Conservation (phyloP, 495 filamentous ascomycete species). For the Penicillium ucsense region DNA sequence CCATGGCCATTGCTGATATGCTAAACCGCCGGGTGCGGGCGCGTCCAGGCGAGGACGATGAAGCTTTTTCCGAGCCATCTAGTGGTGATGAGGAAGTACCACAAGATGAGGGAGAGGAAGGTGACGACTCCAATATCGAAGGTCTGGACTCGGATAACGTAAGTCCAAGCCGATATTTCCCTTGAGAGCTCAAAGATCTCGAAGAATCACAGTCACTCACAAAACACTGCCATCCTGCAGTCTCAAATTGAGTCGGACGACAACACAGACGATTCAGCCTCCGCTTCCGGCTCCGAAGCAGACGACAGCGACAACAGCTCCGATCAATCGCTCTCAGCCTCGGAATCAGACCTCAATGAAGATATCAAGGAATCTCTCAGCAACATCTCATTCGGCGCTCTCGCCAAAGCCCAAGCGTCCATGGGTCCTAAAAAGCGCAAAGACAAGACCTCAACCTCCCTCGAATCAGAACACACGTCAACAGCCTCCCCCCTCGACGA, state of each 20-base stretch:
- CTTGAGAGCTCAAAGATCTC: background rate
- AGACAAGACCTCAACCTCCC: constrained; percentile 16
- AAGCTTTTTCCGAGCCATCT: constrained; percentile 25
- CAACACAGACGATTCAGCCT: constrained; percentile 2
- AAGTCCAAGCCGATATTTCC: background rate
- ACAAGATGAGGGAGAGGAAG: constrained; percentile 20
- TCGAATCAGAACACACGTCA: constrained; percentile 1
- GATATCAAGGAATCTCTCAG: constrained; percentile 32
- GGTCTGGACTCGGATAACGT: constrained; percentile 23
- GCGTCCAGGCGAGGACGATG: constrained; percentile 46
- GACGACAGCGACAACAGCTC: constrained; percentile 13
- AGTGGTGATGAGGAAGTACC: constrained; percentile 13
- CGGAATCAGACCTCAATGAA: constrained; percentile 17
- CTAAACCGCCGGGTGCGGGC: constrained; percentile 53
- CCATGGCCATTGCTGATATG: constrained; percentile 38
- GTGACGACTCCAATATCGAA: constrained; percentile 21
- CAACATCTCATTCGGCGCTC: constrained; percentile 72
- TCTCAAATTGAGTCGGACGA: constrained; percentile 1
- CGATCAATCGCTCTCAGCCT: constrained; percentile 12
- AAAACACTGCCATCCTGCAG: background rate
- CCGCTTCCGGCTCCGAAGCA: background rate
- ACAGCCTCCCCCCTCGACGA: constrained; percentile 25
- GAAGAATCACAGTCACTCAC: background rate
- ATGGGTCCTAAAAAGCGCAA: constrained; percentile 38
- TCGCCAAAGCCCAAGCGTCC: constrained; percentile 74